phyloP scores from a whole-genome alignment of 805 yeast species.

The Starmerella stigmatis region DNA sequence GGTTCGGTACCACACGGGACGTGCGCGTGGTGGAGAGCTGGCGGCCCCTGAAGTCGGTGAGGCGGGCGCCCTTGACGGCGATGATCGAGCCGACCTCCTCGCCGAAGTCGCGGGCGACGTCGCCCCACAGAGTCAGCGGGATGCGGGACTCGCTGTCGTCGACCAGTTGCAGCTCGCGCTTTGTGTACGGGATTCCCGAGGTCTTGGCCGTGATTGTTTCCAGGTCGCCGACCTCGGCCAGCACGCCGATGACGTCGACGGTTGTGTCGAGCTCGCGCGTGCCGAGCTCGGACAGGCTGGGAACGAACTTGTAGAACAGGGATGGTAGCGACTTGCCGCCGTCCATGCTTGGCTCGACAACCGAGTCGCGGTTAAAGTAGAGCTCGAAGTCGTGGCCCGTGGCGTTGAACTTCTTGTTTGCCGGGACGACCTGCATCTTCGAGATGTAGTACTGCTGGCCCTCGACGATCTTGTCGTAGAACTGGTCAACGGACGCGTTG shows the following conservation, averaged over 20 bases:
- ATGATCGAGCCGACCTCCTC: constrained; percentile 55
- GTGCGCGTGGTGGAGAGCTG: constrained; percentile 69
- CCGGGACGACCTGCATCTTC: constrained; percentile 69
- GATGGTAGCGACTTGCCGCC: constrained; percentile 52
- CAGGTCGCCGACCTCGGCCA: constrained; percentile 63
- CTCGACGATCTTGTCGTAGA: constrained; percentile 66
- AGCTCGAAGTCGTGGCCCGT: constrained; percentile 84
- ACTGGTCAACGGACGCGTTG: constrained; percentile 73
- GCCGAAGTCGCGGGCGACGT: constrained; percentile 66
- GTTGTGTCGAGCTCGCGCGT: constrained; percentile 42
- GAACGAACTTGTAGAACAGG: constrained; percentile 63
- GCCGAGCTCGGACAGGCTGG: constrained; percentile 46
- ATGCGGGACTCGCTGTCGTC: constrained; percentile 74
- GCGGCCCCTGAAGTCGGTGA: constrained; percentile 81
- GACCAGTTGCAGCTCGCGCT: constrained; percentile 78
- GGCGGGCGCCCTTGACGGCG: constrained; percentile 83
- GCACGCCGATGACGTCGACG: constrained; percentile 79
- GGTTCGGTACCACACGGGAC: constrained; percentile 66
- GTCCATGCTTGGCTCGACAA: constrained; percentile 53
- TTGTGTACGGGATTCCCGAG: constrained; percentile 83
- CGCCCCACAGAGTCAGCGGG: constrained; percentile 82
- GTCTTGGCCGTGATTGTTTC: constrained; percentile 73
- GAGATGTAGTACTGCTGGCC: constrained; percentile 81
- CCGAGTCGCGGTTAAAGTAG: constrained; percentile 66
- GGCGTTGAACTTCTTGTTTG: constrained; percentile 77